Evolutionary conservation across 768 basidiomycete genomes (phyloP).

Genomic region (Phallus indusiatus): DNA sequence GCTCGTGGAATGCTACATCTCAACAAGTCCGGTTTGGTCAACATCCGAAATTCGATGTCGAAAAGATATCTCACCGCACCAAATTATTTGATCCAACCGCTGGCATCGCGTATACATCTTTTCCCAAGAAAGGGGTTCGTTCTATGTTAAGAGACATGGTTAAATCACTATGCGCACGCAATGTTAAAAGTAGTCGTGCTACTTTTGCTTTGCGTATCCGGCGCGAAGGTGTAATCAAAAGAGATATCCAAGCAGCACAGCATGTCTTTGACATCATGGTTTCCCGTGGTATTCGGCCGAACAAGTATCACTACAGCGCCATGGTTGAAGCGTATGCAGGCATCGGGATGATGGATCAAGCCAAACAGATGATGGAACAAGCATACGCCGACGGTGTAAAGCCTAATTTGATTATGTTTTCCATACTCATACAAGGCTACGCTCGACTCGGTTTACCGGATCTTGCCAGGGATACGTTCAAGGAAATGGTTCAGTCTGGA

Average conservation of each 20-base stretch:
- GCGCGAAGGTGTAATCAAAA: constrained; percentile 45
- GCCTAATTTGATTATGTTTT: constrained; percentile 63
- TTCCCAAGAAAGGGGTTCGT: constrained; percentile 19
- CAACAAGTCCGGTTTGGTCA: constrained; percentile 6
- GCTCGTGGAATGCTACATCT: constrained; percentile 38
- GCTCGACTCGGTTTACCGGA: constrained; percentile 49
- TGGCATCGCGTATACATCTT: constrained; percentile 30
- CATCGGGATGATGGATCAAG: constrained; percentile 48
- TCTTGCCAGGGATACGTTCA: constrained; percentile 45
- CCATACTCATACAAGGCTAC: constrained; percentile 65
- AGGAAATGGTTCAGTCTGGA: constrained; percentile 50
- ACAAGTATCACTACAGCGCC: constrained; percentile 61
- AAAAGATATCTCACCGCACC: background rate
- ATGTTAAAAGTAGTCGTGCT: constrained; percentile 45
- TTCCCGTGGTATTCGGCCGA: constrained; percentile 60
- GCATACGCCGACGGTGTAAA: constrained; percentile 40
- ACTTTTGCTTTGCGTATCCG: constrained; percentile 55
- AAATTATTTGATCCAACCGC: constrained; percentile 39
- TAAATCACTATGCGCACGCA: constrained; percentile 36
- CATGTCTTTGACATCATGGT: constrained; percentile 51
- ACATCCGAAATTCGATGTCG: background rate
- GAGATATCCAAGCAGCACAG: constrained; percentile 42
- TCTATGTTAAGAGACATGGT: constrained; percentile 32
- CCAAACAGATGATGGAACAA: constrained; percentile 45
- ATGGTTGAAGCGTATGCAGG: constrained; percentile 67